These are phyloP conservation scores for Luvunga scandens DNA, from an alignment of 345 rosid genomes.

Conservation along the genomic window DNA sequence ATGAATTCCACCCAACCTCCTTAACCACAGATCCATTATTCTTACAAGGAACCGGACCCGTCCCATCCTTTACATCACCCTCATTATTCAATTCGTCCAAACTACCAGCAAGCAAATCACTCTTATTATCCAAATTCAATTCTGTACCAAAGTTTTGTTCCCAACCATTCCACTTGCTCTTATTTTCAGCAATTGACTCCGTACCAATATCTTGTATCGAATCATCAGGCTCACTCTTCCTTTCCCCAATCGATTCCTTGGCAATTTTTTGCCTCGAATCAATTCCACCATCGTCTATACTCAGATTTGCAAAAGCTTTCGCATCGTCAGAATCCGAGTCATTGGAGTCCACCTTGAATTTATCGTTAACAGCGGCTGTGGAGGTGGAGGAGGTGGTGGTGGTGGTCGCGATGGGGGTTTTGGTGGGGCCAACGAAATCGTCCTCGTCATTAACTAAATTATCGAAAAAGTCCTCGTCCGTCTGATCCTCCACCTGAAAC, in stretches of 20 bases:
- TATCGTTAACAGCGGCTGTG: constrained; percentile 16
- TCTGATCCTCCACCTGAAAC: constrained; percentile 87
- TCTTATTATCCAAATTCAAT: neutral
- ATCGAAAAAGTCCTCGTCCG: constrained; percentile 97
- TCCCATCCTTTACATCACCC: constrained; percentile 15
- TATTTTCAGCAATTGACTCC: neutral
- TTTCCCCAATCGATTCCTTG: neutral
- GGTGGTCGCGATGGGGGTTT: constrained; percentile 6
- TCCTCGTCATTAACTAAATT: constrained; percentile 68
- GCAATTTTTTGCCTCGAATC: constrained; percentile 15
- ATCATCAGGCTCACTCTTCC: neutral
- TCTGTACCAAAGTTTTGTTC: neutral
- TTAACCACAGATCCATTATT: constrained; percentile 54
- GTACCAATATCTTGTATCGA: neutral
- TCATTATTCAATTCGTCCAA: constrained; percentile 17
- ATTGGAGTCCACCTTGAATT: constrained; percentile 24
- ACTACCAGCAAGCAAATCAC: neutral
- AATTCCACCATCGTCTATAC: constrained; percentile 22
- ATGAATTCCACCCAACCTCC: constrained; percentile 89
- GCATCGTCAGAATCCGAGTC: constrained; percentile 52
- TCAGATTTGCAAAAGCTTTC: constrained; percentile 60
- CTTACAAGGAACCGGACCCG: constrained; percentile 25
- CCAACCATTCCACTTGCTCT: neutral
- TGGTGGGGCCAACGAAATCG: constrained; percentile 33
- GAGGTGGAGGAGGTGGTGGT: constrained; percentile 12